Evolutionary conservation across 2,329 filamentous ascomycete species (phyloP).

Genomic region (Stylonectria norvegica): DNA sequence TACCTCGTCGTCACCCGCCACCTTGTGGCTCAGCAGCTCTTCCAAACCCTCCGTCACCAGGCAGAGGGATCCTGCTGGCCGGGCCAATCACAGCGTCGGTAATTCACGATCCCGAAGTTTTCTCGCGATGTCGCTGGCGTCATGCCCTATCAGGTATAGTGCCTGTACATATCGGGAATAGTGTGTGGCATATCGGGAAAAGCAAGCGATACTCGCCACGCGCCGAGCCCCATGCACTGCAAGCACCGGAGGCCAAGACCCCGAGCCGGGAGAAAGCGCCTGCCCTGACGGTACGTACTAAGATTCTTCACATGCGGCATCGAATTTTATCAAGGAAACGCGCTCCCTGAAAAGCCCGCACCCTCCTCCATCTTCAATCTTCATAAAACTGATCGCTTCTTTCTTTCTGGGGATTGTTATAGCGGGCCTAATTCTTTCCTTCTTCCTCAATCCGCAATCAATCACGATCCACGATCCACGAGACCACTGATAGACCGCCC

Average conservation of each 20-base stretch:
- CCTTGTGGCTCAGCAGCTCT: conserved; percentile 23
- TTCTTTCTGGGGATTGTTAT: conserved; percentile 15
- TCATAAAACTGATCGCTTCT: conserved; percentile 7
- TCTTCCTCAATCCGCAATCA: conserved; percentile 5
- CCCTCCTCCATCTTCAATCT: conserved; percentile 3
- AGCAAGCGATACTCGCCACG: conserved; percentile 18
- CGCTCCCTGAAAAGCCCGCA: conserved; percentile 25
- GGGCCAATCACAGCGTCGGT: conserved; percentile 20
- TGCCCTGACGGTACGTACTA: no score
- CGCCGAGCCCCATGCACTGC: conserved; percentile 8
- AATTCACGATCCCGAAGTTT: conserved; percentile 26
- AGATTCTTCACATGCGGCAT: conserved; percentile 26
- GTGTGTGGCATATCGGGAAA: no score
- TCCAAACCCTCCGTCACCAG: no score
- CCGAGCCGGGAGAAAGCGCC: neutral
- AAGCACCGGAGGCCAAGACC: neutral
- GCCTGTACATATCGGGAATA: conserved; percentile 7
- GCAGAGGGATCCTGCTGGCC: conserved; percentile 22
- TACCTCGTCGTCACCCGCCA: conserved; percentile 26
- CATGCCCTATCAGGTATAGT: conserved; percentile 13
- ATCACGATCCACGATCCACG: conserved; percentile 1
- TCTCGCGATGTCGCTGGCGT: conserved; percentile 23
- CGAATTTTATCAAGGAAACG: conserved; percentile 22
- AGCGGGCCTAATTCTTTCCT: conserved; percentile 6
- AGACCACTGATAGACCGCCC: no score